Conservation (phyloP, 2,329 filamentous ascomycete genomes). For the Curvularia hawaiiensis region DNA sequence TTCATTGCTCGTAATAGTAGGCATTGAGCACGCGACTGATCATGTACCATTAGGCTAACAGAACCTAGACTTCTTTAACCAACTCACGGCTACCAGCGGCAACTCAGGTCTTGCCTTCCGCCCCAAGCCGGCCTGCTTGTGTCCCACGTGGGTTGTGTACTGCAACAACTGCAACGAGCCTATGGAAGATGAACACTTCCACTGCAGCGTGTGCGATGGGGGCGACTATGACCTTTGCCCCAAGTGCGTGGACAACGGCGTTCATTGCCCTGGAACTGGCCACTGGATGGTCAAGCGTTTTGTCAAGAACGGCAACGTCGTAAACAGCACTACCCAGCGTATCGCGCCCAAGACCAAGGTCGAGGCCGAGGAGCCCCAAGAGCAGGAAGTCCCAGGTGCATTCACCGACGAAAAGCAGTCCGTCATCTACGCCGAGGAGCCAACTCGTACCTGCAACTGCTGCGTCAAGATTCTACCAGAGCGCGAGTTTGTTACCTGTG, state of each 20-base stretch:
- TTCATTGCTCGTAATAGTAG: slow-evolving; percentile 47
- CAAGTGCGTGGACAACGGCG: slow-evolving; percentile 74
- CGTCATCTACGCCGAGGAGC: slow-evolving; percentile 42
- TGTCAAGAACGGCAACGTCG: slow-evolving; percentile 76
- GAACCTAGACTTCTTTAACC: slow-evolving; percentile 36
- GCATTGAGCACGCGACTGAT: slow-evolving; percentile 8
- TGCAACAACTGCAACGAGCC: slow-evolving; percentile 87
- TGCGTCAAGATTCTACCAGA: slow-evolving; percentile 76
- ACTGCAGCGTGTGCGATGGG: slow-evolving; percentile 90
- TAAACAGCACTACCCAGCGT: slow-evolving; percentile 84
- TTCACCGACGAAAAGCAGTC: slow-evolving; percentile 53
- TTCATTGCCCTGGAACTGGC: slow-evolving; percentile 75
- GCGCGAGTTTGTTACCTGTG: slow-evolving; percentile 83
- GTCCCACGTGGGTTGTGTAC: slow-evolving; percentile 76
- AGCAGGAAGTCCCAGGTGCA: slow-evolving; percentile 52
- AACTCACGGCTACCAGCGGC: slow-evolving; percentile 34
- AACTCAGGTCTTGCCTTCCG: slow-evolving; percentile 46
- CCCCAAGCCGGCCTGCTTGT: slow-evolving; percentile 45
- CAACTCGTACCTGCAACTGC: slow-evolving; percentile 73
- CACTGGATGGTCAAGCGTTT: slow-evolving; percentile 97
- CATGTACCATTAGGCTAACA: slow-evolving; percentile 16
- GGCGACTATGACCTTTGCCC: slow-evolving; percentile 95
- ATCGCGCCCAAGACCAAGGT: slow-evolving; percentile 67
- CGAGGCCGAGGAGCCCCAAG: slow-evolving; percentile 46
- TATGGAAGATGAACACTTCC: slow-evolving; percentile 84